Evolutionary conservation across 148 eudicot species (phyloP).

Genomic region (Nepenthes gracilis): DNA sequence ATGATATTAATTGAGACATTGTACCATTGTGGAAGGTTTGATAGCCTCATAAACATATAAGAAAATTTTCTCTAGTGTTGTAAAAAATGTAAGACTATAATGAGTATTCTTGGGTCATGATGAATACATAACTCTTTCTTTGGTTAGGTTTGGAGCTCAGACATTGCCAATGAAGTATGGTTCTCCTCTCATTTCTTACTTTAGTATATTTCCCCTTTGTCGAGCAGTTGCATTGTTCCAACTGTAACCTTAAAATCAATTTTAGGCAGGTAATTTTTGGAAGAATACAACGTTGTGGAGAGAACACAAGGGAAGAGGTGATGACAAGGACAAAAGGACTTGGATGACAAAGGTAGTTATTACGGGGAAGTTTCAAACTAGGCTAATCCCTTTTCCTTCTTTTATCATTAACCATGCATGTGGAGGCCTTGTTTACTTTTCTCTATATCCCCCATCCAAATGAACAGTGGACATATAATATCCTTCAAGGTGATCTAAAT

Average conservation of each 20-base stretch:
- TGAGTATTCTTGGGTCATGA: not conserved
- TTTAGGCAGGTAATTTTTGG: no score
- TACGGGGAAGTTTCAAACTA: not conserved
- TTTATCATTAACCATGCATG: not conserved
- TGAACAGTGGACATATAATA: no score
- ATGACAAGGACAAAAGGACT: not conserved
- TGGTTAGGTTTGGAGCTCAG: conserved; percentile 1
- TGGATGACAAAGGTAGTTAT: not conserved
- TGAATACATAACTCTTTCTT: not conserved
- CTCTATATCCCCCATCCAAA: not conserved
- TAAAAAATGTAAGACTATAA: no score
- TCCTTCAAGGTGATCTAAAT: no score
- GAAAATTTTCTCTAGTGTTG: no score
- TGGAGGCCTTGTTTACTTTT: not conserved
- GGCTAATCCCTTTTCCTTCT: not conserved
- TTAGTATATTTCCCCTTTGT: not conserved
- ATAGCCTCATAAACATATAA: no score
- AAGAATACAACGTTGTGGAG: not conserved
- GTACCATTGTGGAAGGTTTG: no score
- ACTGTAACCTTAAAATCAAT: no score
- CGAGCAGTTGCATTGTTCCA: not conserved
- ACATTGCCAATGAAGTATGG: not conserved
- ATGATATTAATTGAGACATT: no score
- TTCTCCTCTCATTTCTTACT: not conserved
- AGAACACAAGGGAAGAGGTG: not conserved